Evolutionary conservation across 495 filamentous ascomycete genomes (phyloP).

Genomic region (Neurospora discreta): DNA sequence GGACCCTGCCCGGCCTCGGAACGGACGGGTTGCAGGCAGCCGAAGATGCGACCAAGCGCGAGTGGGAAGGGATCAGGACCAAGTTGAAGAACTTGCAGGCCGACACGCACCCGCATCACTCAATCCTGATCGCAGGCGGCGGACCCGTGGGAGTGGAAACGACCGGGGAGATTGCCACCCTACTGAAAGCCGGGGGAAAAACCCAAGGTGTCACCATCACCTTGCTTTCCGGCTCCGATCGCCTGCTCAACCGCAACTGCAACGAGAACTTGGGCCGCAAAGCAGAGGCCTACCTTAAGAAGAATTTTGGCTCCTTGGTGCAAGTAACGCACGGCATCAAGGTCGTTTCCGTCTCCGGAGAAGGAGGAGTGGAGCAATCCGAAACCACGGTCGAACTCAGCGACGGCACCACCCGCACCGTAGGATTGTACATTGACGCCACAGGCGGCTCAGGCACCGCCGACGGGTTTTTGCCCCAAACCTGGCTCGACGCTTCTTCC

Average conservation of each 20-base stretch:
- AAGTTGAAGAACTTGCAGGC: not conserved
- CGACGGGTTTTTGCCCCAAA: conserved; percentile 32
- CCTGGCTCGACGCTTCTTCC: not conserved
- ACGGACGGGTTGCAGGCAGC: not conserved
- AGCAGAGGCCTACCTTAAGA: not conserved
- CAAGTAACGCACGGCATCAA: not conserved
- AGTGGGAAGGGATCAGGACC: not conserved
- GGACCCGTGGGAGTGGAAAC: conserved; percentile 3
- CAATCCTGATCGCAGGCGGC: conserved; percentile 1
- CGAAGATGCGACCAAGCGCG: not conserved
- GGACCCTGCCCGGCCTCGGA: not conserved
- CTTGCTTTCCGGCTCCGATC: not conserved
- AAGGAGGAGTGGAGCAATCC: not conserved
- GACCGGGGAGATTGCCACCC: not conserved
- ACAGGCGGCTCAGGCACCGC: conserved; percentile 41
- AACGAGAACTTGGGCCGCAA: not conserved
- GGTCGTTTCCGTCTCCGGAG: not conserved
- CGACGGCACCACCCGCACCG: conserved; percentile 10
- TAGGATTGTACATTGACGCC: conserved; percentile 44
- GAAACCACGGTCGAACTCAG: conserved; percentile 11
- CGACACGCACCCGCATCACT: not conserved
- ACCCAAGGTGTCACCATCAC: not conserved
- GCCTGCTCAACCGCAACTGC: not conserved
- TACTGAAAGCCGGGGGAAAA: not conserved
- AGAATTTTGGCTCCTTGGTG: not conserved